phyloP scores from a whole-genome alignment of 163 green algal genomes.

The Chlorella variabilis region DNA sequence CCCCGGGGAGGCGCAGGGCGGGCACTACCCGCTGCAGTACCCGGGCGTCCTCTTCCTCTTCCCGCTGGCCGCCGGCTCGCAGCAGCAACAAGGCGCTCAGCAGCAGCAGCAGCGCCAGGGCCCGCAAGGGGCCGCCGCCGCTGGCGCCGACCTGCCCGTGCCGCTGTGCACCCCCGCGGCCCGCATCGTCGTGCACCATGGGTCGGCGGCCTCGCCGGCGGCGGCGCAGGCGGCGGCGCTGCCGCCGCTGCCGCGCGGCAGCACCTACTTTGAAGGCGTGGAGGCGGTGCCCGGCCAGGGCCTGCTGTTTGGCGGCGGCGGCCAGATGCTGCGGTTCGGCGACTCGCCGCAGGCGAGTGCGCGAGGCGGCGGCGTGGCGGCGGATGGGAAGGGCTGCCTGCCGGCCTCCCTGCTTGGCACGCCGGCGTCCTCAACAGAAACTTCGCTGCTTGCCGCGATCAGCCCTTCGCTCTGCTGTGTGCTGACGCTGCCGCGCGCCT shows the following conservation, averaged over 20 bases:
- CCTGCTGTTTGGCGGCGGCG: slow-evolving; percentile 36
- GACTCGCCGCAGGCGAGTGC: slow-evolving; percentile 36
- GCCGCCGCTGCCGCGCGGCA: slow-evolving; percentile 36
- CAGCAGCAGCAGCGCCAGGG: slow-evolving; percentile 22
- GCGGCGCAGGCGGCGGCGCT: slow-evolving; percentile 24
- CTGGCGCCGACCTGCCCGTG: slow-evolving; percentile 43
- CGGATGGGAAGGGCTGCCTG: too few species aligned
- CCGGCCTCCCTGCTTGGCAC: too few species aligned
- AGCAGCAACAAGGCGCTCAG: slow-evolving; percentile 29
- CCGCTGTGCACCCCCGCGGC: slow-evolving; percentile 51
- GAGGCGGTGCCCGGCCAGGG: slow-evolving; percentile 38
- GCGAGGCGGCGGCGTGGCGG: too few species aligned
- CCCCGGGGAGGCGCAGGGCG: slow-evolving; percentile 38
- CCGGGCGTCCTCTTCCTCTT: slow-evolving; percentile 56
- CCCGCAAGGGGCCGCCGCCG: slow-evolving; percentile 22
- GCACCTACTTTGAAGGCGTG: slow-evolving; percentile 48
- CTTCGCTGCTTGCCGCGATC: too few species aligned
- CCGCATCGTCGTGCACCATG: slow-evolving; percentile 50
- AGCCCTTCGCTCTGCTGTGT: too few species aligned
- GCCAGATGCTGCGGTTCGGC: slow-evolving; percentile 54
- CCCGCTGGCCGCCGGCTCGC: slow-evolving; percentile 16
- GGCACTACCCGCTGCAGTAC: slow-evolving; percentile 57
- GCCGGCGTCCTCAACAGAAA: too few species aligned
- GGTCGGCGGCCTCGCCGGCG: slow-evolving; percentile 3
- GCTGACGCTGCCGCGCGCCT: neutral